Evolutionary conservation across 805 yeast genomes (phyloP).

Genomic region (Wickerhamiella shivajii): DNA sequence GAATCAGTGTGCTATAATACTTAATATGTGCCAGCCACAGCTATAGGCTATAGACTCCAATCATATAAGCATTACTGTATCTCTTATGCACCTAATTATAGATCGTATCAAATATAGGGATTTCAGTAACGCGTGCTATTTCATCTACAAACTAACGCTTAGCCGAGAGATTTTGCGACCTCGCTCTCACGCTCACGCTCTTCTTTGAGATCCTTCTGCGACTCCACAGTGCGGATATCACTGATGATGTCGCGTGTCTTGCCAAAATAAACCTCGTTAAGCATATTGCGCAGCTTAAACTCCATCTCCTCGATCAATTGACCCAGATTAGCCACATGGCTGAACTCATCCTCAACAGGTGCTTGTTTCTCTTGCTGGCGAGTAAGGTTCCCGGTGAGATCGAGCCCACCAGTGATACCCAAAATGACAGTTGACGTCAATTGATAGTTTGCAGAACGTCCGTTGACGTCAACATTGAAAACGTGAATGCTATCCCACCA

Average conservation of each 20-base stretch:
- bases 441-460: constrained; percentile 39
- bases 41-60: too few relatives aligned
- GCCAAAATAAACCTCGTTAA: constrained; percentile 91
- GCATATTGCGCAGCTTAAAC: constrained; percentile 66
- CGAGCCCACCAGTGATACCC: constrained; percentile 28
- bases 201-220: constrained; percentile 25
- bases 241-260: constrained; percentile 80
- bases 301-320: constrained; percentile 77
- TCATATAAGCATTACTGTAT: too few relatives aligned
- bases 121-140: too few relatives aligned
- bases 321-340: constrained; percentile 82
- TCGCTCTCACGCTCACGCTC: constrained; percentile 30
- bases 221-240: constrained; percentile 39
- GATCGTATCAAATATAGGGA: too few relatives aligned
- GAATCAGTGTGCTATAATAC: too few relatives aligned
- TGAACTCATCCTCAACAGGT: constrained; percentile 33
- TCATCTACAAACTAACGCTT: too few relatives aligned
- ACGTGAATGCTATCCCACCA: constrained; percentile 93
- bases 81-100: too few relatives aligned
- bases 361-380: constrained; percentile 54
- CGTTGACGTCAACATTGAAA: constrained; percentile 44
- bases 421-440: constrained; percentile 74
- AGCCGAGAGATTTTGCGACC: too few relatives aligned
- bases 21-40: too few relatives aligned
- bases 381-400: constrained; percentile 69